These are phyloP conservation scores for Glaciozyma antarctica DNA, from an alignment of 768 basidiomycete species.

Conservation along the genomic window DNA sequence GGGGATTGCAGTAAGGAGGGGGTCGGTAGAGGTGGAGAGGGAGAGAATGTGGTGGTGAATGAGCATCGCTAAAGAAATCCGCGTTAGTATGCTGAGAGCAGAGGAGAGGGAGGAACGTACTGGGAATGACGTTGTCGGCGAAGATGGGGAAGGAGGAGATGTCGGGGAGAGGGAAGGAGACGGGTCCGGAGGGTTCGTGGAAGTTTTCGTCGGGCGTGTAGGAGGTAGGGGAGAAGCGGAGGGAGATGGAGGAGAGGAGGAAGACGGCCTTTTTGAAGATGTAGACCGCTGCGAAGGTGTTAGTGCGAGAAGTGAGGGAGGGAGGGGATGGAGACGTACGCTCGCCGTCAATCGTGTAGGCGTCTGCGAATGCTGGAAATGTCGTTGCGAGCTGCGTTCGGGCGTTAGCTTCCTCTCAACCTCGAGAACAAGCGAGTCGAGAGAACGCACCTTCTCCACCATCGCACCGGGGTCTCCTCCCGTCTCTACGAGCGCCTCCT, in stretches of 20 bases:
- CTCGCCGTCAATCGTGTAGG: conserved; percentile 47
- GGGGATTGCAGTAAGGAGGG: conserved; percentile 2
- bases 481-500: conserved; percentile 56
- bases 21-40: conserved; percentile 2
- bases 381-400: conserved; percentile 58
- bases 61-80: conserved; percentile 60
- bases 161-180: conserved; percentile 50
- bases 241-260: conserved; percentile 57
- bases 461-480: conserved; percentile 42
- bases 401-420: not conserved
- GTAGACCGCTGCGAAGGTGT: conserved; percentile 44
- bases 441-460: conserved; percentile 50
- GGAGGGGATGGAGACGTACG: not conserved
- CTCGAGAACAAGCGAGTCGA: not conserved
- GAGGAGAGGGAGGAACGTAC: conserved; percentile 46
- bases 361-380: conserved; percentile 74
- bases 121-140: conserved; percentile 43
- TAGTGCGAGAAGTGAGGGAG: not conserved
- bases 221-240: conserved; percentile 52
- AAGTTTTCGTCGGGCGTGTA: not conserved
- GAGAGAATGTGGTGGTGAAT: conserved; percentile 8
- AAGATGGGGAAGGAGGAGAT: conserved; percentile 16
- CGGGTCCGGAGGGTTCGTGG: not conserved
- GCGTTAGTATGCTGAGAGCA: conserved; percentile 43
- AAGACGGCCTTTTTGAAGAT: conserved; percentile 85